Base-by-base conservation (phyloP, 305 asterid species). In the Caryopteris hybrid region DNA sequence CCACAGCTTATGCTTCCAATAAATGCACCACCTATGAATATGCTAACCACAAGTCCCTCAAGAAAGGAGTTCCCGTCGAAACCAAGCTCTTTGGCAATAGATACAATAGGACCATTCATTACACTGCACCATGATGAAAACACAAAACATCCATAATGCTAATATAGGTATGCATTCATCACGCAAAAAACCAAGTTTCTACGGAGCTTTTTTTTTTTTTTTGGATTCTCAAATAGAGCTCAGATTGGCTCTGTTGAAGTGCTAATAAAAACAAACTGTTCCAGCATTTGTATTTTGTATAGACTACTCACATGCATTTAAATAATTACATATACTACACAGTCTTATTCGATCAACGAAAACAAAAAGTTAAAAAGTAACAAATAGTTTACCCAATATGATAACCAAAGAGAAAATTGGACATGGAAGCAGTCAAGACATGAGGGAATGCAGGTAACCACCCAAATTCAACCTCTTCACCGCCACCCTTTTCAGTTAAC, bases 41-140 rank as follows among this genome's bases (percentile, higher is more conserved):
- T 91, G 81, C 96, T 91, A 61, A 91, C 93, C 22, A 91, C 93
- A 62, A 91, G 96, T 55, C 96, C 97, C 80, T 89, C 90, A 29
- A 91, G 90, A 75, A 89, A 79, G 45, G 91, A 83, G 73, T 85
- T 79, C 61, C 95, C 95, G 65, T 89, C 96, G 73, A 88, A 91
- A 16, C 93, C 91, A 66, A 91, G 93, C 85, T 91, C 96, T 79
- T 82, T 80, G 63, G 95, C 93, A 54, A 91, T 74, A 2, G 95
- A 85, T 46, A 88, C 76, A 74, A 91, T 88, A 54, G 97, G 97
- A 51, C 97, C 96, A 78, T 91, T 91, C 95, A 88, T 88, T 21
- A 89, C 96, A 36, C 96, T 89, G 86, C 89, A 81, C 41, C 69
- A 67, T 41, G 58, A 66, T 21, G 14, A 54, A 41, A 64, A 11